Evolutionary conservation across 208 protist species (phyloP).

Genomic region (Leishmania arabica): DNA sequence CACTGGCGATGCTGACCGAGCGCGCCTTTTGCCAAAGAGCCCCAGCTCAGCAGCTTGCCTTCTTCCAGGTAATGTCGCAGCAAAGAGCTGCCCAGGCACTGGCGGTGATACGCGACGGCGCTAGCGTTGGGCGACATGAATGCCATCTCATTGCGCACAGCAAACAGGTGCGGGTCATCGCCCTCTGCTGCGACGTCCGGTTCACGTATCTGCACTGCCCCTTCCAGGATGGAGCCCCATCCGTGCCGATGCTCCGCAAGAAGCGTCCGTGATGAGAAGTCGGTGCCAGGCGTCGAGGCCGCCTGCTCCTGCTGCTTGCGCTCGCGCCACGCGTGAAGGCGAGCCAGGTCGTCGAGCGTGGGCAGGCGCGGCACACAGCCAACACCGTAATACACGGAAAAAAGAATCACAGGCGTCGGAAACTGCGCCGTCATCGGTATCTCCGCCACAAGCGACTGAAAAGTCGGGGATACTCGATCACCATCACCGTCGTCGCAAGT

Average conservation of each 20-base stretch:
- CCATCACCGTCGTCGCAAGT: not conserved
- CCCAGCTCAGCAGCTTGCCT: constrained; percentile 42
- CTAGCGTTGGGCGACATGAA: constrained; percentile 12
- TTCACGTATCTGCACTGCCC: constrained; percentile 8
- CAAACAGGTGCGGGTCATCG: constrained; percentile 7
- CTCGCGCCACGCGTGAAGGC: constrained; percentile 15
- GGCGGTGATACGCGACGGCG: constrained; percentile 4
- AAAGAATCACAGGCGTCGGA: constrained; percentile 55
- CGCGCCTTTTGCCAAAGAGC: constrained; percentile 33
- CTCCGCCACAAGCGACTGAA: constrained; percentile 11
- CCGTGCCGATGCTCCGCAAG: not conserved
- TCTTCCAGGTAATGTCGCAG: constrained; percentile 36
- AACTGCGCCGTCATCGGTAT: constrained; percentile 44
- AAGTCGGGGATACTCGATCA: not conserved
- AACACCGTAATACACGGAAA: constrained; percentile 54
- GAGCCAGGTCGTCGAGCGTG: constrained; percentile 17
- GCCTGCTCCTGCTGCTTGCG: not conserved
- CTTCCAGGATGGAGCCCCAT: constrained; percentile 4
- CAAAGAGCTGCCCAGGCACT: constrained; percentile 17
- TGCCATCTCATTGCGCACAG: constrained; percentile 16
- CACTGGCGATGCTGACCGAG: constrained; percentile 25
- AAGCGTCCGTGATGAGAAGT: not conserved
- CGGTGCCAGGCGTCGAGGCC: not conserved
- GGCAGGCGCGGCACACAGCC: constrained; percentile 61
- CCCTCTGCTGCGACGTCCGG: constrained; percentile 8